phyloP scores from a whole-genome alignment of 2,329 filamentous ascomycete species.

The Alternaria sp. region DNA sequence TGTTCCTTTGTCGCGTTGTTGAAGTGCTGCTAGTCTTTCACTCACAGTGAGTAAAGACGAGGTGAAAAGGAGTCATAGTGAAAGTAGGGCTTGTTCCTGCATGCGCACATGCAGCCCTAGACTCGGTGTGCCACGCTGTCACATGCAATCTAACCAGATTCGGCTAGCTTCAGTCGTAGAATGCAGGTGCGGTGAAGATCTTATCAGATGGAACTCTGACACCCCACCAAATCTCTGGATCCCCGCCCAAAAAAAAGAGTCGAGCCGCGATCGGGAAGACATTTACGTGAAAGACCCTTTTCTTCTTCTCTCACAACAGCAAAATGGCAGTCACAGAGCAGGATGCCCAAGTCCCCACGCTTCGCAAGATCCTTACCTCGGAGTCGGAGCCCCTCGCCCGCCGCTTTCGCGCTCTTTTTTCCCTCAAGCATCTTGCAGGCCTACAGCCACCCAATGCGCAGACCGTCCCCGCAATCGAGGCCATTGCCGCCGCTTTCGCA shows the following conservation, averaged over 20 bases:
- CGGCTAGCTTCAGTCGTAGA: constrained; percentile 1
- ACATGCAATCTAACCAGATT: constrained; percentile 10
- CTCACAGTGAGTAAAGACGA: constrained; percentile 24
- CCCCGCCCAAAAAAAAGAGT: constrained; percentile 40
- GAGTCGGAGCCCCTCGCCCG: constrained; percentile 84
- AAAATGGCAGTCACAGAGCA: constrained; percentile 43
- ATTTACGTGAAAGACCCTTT: not conserved
- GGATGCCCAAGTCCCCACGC: constrained; percentile 63
- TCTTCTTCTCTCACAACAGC: constrained; percentile 1
- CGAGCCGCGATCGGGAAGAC: constrained; percentile 26
- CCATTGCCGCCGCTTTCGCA: constrained; percentile 85
- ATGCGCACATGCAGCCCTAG: constrained; percentile 18
- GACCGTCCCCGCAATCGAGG: constrained; percentile 71
- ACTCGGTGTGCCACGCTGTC: constrained; percentile 21
- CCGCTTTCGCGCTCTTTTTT: constrained; percentile 96
- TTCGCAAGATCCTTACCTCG: constrained; percentile 79
- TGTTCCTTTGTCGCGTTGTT: constrained; percentile 20
- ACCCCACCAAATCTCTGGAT: constrained; percentile 27
- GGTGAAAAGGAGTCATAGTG: constrained; percentile 32
- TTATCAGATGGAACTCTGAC: constrained; percentile 39
- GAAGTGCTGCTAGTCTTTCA: constrained; percentile 11
- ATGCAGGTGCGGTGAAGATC: constrained; percentile 24
- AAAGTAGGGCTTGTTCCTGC: constrained; percentile 18
- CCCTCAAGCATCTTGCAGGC: constrained; percentile 89
- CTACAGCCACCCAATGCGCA: constrained; percentile 65